phyloP scores from a whole-genome alignment of 495 filamentous ascomycete species.

The Clohesyomyces aquaticus region DNA sequence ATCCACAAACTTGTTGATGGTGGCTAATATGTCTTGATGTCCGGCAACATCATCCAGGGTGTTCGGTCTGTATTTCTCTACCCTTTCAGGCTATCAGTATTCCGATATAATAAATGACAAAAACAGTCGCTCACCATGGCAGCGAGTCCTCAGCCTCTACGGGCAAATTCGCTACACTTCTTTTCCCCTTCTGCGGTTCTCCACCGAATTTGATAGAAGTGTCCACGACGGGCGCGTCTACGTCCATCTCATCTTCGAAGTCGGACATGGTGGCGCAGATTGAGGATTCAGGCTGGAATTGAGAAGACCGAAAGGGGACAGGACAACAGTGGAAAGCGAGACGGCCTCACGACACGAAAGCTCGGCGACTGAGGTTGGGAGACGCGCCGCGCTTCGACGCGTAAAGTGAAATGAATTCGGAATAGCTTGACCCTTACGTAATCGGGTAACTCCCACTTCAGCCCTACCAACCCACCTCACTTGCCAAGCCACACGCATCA shows the following conservation, averaged over 20 bases:
- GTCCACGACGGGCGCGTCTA: constrained; percentile 63
- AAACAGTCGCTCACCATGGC: constrained; percentile 68
- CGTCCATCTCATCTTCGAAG: constrained; percentile 82
- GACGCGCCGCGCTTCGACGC: constrained; percentile 35
- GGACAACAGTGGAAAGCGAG: neutral
- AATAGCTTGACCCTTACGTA: constrained; percentile 5
- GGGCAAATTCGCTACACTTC: constrained; percentile 88
- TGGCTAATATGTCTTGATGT: constrained; percentile 96
- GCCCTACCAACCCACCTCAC: constrained; percentile 34
- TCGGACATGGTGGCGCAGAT: constrained; percentile 73
- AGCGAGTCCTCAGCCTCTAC: constrained; percentile 92
- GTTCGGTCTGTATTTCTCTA: constrained; percentile 96
- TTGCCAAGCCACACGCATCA: constrained; percentile 20
- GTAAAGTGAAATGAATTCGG: constrained; percentile 25
- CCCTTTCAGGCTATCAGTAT: constrained; percentile 58
- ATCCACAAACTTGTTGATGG: constrained; percentile 96
- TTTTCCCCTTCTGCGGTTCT: constrained; percentile 77
- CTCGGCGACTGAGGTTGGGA: neutral
- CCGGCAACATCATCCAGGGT: constrained; percentile 90
- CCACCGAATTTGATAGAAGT: constrained; percentile 63
- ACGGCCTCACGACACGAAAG: neutral
- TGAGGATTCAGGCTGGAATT: neutral
- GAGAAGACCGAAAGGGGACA: neutral
- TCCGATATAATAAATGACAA: neutral
- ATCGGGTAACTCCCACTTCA: constrained; percentile 32